Evolutionary conservation across 2,329 filamentous ascomycete species (phyloP), one percentile per base, ranked within the genome.

Genomic region (Hypoxylon sp.): DNA sequence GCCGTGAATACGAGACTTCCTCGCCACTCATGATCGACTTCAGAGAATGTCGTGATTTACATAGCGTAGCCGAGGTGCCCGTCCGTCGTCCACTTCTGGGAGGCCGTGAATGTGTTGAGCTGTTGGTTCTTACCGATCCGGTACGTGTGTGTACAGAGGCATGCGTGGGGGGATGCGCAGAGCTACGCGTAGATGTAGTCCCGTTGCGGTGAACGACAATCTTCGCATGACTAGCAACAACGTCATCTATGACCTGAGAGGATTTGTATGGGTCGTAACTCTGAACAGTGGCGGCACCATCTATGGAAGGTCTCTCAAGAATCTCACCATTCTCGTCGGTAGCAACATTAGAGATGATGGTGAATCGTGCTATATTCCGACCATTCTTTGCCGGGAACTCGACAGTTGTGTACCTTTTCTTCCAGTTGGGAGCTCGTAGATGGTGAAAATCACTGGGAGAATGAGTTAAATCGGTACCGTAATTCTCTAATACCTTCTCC

Each of bases 381-480:
- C 83, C 83, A 69, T 86, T 60, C 81, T 83, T 32, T 74, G 77
- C 28, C 78, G 81, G 56, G 74, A 91, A 91, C 68, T 90, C 82
- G 67, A 87, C 85, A 0, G 89, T 90, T 0, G 88, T 89, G 52
- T 89, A 83, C 49, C 87, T 85, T 74, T 86, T 89, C 68, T 84
- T 86, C 82, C 88, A 87, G 28, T 82, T 80, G 0, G 82, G 79
- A 10, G 88, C 87, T 61, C 84, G 85, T 38, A 92, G 86, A 75
- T 97, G 93, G 75, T 98, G 95, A 74, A 97, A 96, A 75, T 98
- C 95, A 79, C 94, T 97, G 61, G 91, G 87, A 0, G 95, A 97
- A 76, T 96, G 92, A n/a, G 88, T 88, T 60, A 98, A 82, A 21
- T 92, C 87, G 30, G 90, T 89, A 65, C 91, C 91, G 76, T 96